Base-by-base conservation (phyloP, 2,329 filamentous ascomycete species). In the Pseudogymnoascus sp. region DNA sequence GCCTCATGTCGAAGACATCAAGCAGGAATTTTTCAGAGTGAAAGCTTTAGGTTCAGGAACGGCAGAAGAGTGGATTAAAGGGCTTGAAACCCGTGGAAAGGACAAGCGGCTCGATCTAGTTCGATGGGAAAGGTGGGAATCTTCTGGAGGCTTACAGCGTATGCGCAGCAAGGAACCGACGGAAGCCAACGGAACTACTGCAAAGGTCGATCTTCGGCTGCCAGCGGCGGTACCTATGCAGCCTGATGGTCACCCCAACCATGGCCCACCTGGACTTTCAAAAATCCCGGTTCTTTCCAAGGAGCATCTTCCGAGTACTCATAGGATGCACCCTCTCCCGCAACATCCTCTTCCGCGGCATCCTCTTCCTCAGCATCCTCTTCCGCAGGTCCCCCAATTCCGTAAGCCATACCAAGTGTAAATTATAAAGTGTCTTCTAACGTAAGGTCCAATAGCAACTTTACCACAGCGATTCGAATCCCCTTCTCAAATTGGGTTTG, bases 1-100 rank as follows among this genome's bases (percentile, higher is more conserved):
- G 52, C 71, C 77, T 26, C 83, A 92, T 63, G 79, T 91, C 37
- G 80, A 86, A 26, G 78, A 79, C 6, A 80, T 92, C 66, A 81
- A 82, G 63, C 71, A 76, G 33, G 85, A 90, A 69, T 84, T 90
- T 67, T 76, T 83, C 45, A 77, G 83, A 4, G 88, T 86, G 61
- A 83, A 84, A 68, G 74, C 78, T n/a, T 80, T 90, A 67, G 88
- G 90, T n/a, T 69, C 80, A 49, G 86, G 86, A 43, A 83, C 87
- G 10, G 81, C 83, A 3, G 87, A 91, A 67, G 90, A 92, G 72
- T 94, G 90, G 90, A 78, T 86, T 31, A 92, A 92, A 74, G 90
- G 90, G 8, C 80, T 94, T 3, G 82, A 85, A 45, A 77, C 76
- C 29, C 80, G 83, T 63, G 88, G 89, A 8, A 83, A 83, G 68